Conservation (phyloP, 2,329 filamentous ascomycete genomes). For the Diaporthe aspalathi region DNA sequence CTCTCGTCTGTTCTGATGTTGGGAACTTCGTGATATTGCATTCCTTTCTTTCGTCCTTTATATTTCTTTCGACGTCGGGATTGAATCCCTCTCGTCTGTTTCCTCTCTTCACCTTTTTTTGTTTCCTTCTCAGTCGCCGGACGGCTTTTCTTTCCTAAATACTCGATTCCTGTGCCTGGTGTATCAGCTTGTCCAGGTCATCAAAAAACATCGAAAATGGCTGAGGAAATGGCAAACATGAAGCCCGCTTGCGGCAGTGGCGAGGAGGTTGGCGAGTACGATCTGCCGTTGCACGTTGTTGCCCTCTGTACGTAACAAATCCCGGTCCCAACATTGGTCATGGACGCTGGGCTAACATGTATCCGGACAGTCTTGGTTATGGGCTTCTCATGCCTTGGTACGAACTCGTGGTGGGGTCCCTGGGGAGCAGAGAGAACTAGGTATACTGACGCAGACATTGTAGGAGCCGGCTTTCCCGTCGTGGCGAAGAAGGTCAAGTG, state of each 20-base stretch:
- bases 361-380: constrained; percentile 53
- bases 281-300: constrained; percentile 54
- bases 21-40: constrained; percentile 34
- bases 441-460: constrained; percentile 12
- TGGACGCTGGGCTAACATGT: background rate
- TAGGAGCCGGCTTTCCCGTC: constrained; percentile 61
- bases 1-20: constrained; percentile 32
- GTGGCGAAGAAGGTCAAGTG: constrained; percentile 66
- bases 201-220: constrained; percentile 22
- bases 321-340: background rate
- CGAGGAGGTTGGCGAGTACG: constrained; percentile 53
- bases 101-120: constrained; percentile 33
- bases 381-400: constrained; percentile 53
- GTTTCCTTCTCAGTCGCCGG: constrained; percentile 35
- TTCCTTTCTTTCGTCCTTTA: constrained; percentile 37
- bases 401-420: constrained; percentile 34
- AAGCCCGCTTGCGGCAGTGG: constrained; percentile 56
- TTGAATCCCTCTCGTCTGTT: constrained; percentile 37
- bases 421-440: background rate
- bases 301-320: constrained; percentile 51
- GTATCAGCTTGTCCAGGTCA: constrained; percentile 20
- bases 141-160: constrained; percentile 24
- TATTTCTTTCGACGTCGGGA: constrained; percentile 35
- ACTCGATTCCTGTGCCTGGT: constrained; percentile 10
- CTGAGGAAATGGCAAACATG: constrained; percentile 43